Conservation (phyloP, 352 stramenopile genomes). For the Phytopythium litorale region DNA sequence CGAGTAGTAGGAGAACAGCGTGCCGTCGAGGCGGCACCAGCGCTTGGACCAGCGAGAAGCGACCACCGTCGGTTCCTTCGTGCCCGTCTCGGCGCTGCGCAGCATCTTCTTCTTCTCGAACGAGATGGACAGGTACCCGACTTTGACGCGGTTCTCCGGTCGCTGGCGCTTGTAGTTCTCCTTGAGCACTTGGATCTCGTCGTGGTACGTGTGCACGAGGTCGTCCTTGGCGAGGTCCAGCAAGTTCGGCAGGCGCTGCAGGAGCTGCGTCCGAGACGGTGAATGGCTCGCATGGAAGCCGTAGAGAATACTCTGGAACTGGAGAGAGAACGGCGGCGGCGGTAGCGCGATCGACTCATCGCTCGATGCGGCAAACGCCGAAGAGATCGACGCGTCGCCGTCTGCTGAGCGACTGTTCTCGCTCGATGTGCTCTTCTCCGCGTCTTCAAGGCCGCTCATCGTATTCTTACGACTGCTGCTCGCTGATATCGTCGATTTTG, state of each 20-base stretch:
- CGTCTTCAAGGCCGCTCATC: not conserved
- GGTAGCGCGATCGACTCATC: slow-evolving; percentile 21
- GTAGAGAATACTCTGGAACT: slow-evolving; percentile 73
- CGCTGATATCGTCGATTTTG: not conserved
- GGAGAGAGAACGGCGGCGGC: slow-evolving; percentile 43
- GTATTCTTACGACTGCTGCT: slow-evolving; percentile 1
- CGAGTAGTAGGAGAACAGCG: slow-evolving; percentile 76
- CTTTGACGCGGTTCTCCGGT: slow-evolving; percentile 76
- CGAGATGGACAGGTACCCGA: slow-evolving; percentile 70
- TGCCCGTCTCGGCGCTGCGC: slow-evolving; percentile 29
- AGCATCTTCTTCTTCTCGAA: slow-evolving; percentile 73
- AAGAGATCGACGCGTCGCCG: not conserved
- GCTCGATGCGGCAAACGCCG: not conserved
- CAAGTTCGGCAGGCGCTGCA: slow-evolving; percentile 66
- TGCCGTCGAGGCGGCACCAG: slow-evolving; percentile 77
- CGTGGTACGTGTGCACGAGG: slow-evolving; percentile 79
- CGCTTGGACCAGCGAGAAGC: slow-evolving; percentile 79
- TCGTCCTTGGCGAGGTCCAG: slow-evolving; percentile 75
- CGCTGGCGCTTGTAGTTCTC: slow-evolving; percentile 84
- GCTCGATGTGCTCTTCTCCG: not conserved
- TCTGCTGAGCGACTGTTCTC: not conserved
- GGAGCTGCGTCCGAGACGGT: slow-evolving; percentile 45
- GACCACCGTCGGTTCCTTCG: slow-evolving; percentile 52
- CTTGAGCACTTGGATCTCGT: slow-evolving; percentile 74
- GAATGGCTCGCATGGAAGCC: slow-evolving; percentile 66